Base-by-base conservation (phyloP, 805 yeast species). In the Saturnispora zaruensis region DNA sequence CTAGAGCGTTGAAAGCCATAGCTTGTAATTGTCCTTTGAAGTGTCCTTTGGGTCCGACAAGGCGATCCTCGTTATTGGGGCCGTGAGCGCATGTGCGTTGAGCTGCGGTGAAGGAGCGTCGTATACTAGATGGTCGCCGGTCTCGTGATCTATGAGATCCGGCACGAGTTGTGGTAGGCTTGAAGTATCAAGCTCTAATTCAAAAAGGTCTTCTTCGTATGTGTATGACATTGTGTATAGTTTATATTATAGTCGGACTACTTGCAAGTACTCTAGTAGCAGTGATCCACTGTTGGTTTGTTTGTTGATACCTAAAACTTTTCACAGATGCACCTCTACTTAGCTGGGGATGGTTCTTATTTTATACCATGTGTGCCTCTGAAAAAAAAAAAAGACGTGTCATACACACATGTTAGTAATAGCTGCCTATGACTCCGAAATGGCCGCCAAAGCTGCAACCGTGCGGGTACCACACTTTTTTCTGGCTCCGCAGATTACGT, bases 11-110 rank as follows among this genome's bases (percentile, higher is more conserved):
- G 33, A 14, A 18, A 47, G 41, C 50, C 50, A 47, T 23, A 47
- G 23, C 28, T 41, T 41, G 42, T 47, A 47, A 20, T 47, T 47
- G 34, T 41, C 46, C 45, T 46, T 46, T 8, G 45, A n/a, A 20
- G 45, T 43, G n/a, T 43, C 45, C 30, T 34, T 43, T 28, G 45
- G 45, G n/a, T 43, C 45, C 16, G 32, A 28, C n/a, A 43, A 43
- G 13, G n/a, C 13, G 20, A 43, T 43, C 28, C 45, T 16, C 9
- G 45, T 43, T 28, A 43, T 43, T 32, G 37, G 26, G 18, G 34
- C 28, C 16, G 30, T 14, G 6, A 43, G 18, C 5, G 25, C 30
- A 6, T 43, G 45, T n/a, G 45, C 45, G 21, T 11, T 23, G 20
- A 43, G 45, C 30, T 43, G 34, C 11, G 45, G 45, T 20, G 45